A percentile compares a stretch with the other conserved stretches of the same genome.
phyloP scores from a whole-genome alignment of 1,284 basidiomycete species.

The Malassezia yamatoensis region DNA sequence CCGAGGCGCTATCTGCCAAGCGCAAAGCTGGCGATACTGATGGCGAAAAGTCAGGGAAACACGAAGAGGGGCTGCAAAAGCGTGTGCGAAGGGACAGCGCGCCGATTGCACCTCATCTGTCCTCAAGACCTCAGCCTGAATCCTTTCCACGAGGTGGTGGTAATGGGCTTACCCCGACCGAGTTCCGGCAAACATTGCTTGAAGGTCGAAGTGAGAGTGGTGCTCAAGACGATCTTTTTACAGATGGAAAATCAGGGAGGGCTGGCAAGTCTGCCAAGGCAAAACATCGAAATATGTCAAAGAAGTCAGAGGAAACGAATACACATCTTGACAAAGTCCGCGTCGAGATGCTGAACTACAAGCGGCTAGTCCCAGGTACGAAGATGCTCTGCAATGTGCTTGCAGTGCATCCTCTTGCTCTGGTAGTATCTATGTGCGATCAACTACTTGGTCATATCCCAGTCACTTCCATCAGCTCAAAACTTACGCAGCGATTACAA shows the following conservation, averaged over 20 bases:
- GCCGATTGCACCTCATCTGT: conserved; percentile 16
- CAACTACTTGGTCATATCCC: conserved; percentile 90
- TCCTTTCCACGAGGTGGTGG: conserved; percentile 87
- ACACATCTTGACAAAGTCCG: conserved; percentile 33
- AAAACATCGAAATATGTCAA: conserved; percentile 26
- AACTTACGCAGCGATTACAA: conserved; percentile 61
- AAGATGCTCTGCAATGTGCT: conserved; percentile 77
- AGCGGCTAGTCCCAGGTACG: conserved; percentile 71
- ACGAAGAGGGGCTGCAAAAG: neutral
- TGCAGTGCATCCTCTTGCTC: conserved; percentile 74
- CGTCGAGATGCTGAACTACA: conserved; percentile 22
- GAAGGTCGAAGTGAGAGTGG: conserved; percentile 78
- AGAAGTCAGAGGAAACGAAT: conserved; percentile 31
- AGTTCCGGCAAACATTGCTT: conserved; percentile 72
- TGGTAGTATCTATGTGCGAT: conserved; percentile 85
- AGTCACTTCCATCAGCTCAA: conserved; percentile 81
- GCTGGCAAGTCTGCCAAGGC: conserved; percentile 11
- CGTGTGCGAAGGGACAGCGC: neutral
- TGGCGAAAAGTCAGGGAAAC: neutral
- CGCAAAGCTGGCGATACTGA: neutral
- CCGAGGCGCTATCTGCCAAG: neutral
- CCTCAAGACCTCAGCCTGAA: conserved; percentile 54
- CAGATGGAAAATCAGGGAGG: conserved; percentile 18
- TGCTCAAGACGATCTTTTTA: conserved; percentile 59
- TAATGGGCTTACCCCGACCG: conserved; percentile 68